Evolutionary conservation across 495 filamentous ascomycete genomes (phyloP), one percentile per base, ranked within the genome.

Genomic region (Haplographium delicatum): DNA sequence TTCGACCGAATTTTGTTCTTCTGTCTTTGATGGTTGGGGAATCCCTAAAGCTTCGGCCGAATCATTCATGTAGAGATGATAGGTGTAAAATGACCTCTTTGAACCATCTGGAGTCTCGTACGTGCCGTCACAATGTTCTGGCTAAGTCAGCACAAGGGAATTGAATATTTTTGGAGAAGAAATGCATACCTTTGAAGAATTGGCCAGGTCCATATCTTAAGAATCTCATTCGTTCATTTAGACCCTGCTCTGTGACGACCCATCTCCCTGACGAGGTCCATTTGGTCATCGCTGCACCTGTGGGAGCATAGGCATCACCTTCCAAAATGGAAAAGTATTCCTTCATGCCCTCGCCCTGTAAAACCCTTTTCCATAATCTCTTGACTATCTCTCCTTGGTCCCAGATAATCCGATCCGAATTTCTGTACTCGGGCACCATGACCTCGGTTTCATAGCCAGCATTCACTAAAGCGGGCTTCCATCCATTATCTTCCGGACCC

Each of bases 51-150:
- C 74, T 37, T 69, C 68, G n/a, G 65, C 71, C 1, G 70, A 67
- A 33, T 82, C 73, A 61, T 86, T 90, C 43, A 96, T 73, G 64
- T 95, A 96, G 13, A 95, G 65, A 50, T 96, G 91, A 22, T 95
- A 65, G 0, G 91, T 95, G 57, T 82, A 84, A 45, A 81, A 75
- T 2, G 88, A 87, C 24, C 59, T 47, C 62, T 88, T 77, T 35
- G 61, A 63, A 16, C 70, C 60, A 54, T 84, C 76, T 1, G 77
- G 73, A 8, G 83, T 83, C 7, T 68, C 63, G 60, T 86, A 95
- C 11, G 63, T 56, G 15, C 76, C 85, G 66, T 96, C 90, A 58
- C 79, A 82, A 62, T 96, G 90, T 3, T 83, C 83, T 84, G 44
- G 18, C 5, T 8, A 44, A 8, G 26, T 11, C 22, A 8, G 20